Base-by-base conservation (phyloP, 768 basidiomycete genomes). In the Lactarius hatsudake region DNA sequence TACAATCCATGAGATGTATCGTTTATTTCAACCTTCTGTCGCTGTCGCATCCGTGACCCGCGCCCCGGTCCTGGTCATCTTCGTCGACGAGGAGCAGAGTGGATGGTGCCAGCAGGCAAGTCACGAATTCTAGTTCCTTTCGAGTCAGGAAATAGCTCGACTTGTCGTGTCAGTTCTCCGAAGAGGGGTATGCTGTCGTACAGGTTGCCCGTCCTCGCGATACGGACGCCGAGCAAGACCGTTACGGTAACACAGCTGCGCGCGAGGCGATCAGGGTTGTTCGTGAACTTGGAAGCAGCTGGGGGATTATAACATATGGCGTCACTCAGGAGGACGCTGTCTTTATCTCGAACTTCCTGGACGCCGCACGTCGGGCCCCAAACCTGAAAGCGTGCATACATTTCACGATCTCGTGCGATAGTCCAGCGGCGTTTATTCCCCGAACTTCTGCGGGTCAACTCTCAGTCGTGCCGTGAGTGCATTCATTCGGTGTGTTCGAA, bases 101-200 rank as follows among this genome's bases (percentile, higher is more conserved):
- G 76, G 74, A 51, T 79, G 77, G 79, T 79, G 79, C 62, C 71
- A 77, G 63, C 79, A 80, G 73, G 79, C 78, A 42, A 65, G 69
- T 59, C 34, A 20, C 51, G 10, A 34, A 18, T 4, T 48, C n/a
- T n/a, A 26, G 26, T 32, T 66, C 53, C 61, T 6, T 45, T 23
- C 28, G 17, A 53, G 17, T 18, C 53, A 12, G 2, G 23, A 6
- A 26, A 53, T 43, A n/a, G 28, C 54, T 26, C 42, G 42, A 40
- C 32, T 10, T 17, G 4, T 26, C 5, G 8, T 13, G 51, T n/a
- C 61, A 79, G 76, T 75, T 77, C 66, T 69, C 79, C 38, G 76
- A 79, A 63, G 81, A 81, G 67, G 80, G 80, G 32, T 79, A 81
- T 66, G 69, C 74, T n/a, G 75, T 79, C 20, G 61, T 76, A 12